Evolutionary conservation across 1,139 yeast species (phyloP).

Genomic region (Pichia sp.): DNA sequence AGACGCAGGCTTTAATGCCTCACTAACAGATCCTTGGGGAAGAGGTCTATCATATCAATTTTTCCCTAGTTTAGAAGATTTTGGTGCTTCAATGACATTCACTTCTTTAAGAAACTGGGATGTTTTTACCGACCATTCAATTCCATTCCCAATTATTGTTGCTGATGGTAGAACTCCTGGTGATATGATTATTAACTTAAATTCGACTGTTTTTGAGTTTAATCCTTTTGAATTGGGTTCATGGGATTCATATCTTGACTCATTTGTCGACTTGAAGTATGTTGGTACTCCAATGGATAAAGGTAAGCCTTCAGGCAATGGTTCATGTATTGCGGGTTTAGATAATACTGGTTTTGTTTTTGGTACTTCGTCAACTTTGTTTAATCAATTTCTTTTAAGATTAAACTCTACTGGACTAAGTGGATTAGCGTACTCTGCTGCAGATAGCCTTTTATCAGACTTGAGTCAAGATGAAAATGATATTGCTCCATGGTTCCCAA

Average conservation of each 20-base stretch:
- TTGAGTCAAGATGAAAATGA: slow-evolving; percentile 39
- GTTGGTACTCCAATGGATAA: slow-evolving; percentile 60
- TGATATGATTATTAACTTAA: slow-evolving; percentile 45
- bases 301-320: slow-evolving; percentile 44
- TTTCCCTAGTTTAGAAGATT: slow-evolving; percentile 48
- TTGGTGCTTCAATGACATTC: slow-evolving; percentile 62
- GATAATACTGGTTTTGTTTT: slow-evolving; percentile 73
- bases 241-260: slow-evolving; percentile 72
- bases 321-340: slow-evolving; percentile 54
- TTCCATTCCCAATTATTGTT: slow-evolving; percentile 82
- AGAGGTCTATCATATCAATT: slow-evolving; percentile 74
- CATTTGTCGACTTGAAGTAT: slow-evolving; percentile 64
- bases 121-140: slow-evolving; percentile 49
- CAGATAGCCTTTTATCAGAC: slow-evolving; percentile 38
- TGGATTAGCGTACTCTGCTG: slow-evolving; percentile 42
- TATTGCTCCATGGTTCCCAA: slow-evolving; percentile 38
- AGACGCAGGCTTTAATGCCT: slow-evolving; percentile 70
- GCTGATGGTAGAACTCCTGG: slow-evolving; percentile 77
- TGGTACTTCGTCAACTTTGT: slow-evolving; percentile 75
- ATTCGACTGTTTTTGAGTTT: slow-evolving; percentile 72
- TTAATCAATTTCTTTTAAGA: slow-evolving; percentile 61
- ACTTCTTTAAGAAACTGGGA: slow-evolving; percentile 49
- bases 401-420: slow-evolving; percentile 48
- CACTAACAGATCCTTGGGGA: slow-evolving; percentile 94
- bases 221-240: slow-evolving; percentile 83